Conservation (phyloP, 139 green algal genomes). For the Chlamydomonas sphaeroides region DNA sequence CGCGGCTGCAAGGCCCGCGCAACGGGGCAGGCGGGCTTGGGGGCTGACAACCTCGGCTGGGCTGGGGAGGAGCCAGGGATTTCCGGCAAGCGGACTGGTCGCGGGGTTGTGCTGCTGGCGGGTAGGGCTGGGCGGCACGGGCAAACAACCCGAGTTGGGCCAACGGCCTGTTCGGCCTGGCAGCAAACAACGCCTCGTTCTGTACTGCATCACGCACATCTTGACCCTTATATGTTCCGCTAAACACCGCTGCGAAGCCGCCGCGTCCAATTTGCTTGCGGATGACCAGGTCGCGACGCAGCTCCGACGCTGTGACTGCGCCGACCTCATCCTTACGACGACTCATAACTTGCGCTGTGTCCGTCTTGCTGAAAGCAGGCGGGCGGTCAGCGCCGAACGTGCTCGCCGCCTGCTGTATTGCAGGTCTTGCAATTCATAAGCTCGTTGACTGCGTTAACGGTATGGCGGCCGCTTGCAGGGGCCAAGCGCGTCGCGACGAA, state of each 20-base stretch:
- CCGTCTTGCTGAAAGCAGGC: too few species aligned
- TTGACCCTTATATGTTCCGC: conserved; percentile 8
- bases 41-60: neutral
- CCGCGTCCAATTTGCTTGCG: conserved; percentile 14
- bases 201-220: neutral
- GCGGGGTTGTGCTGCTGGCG: neutral
- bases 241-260: conserved; percentile 31
- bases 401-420: too few species aligned
- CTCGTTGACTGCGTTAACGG: too few species aligned
- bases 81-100: neutral
- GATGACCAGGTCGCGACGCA: neutral
- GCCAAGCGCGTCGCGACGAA: too few species aligned
- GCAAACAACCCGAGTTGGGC: too few species aligned
- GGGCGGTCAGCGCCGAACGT: too few species aligned
- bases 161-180: neutral
- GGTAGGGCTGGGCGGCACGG: too few species aligned
- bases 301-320: neutral
- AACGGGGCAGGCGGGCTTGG: neutral
- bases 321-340: conserved; percentile 25
- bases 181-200: neutral
- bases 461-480: too few species aligned
- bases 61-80: neutral
- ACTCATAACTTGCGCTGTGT: too few species aligned
- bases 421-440: too few species aligned
- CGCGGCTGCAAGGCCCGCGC: neutral